These are phyloP conservation scores for Alternaria sp. DNA, from an alignment of 2,329 filamentous ascomycete species.

Conservation along the genomic window DNA sequence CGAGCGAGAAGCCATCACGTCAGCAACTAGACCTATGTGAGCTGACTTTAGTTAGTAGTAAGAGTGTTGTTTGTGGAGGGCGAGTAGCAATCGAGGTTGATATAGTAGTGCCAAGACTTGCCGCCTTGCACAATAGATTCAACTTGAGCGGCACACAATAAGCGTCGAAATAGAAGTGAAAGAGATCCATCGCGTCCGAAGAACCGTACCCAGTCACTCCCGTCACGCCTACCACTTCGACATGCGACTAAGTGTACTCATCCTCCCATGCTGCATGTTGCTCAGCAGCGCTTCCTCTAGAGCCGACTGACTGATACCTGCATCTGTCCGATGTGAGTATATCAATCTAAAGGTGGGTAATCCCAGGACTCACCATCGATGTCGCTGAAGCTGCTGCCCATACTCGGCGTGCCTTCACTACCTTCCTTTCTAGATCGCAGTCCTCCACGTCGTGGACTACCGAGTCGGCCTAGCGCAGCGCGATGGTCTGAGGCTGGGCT, in stretches of 20 bases:
- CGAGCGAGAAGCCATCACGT: neutral
- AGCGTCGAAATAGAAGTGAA: neutral
- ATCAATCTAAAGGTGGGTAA: neutral
- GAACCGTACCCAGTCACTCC: neutral
- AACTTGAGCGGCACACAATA: neutral
- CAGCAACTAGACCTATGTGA: neutral
- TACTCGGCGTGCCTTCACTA: constrained; percentile 46
- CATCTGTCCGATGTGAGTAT: constrained; percentile 59
- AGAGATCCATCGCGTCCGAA: neutral
- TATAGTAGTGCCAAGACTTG: constrained; percentile 12
- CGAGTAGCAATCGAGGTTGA: neutral
- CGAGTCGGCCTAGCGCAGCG: constrained; percentile 62
- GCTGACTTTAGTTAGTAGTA: neutral
- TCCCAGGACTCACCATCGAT: constrained; percentile 66
- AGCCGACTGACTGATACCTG: constrained; percentile 80
- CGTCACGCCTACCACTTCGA: constrained; percentile 59
- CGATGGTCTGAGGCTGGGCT: constrained; percentile 61
- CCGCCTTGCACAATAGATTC: neutral
- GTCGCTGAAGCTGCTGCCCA: constrained; percentile 83
- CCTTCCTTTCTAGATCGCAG: constrained; percentile 33
- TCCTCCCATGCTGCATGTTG: constrained; percentile 70
- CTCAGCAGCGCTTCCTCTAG: constrained; percentile 79
- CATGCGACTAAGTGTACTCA: constrained; percentile 72
- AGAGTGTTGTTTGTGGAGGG: neutral
- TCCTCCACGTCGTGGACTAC: constrained; percentile 56